Conservation (phyloP, 169 alveolate genomes). For the Plasmodium gaboni region DNA sequence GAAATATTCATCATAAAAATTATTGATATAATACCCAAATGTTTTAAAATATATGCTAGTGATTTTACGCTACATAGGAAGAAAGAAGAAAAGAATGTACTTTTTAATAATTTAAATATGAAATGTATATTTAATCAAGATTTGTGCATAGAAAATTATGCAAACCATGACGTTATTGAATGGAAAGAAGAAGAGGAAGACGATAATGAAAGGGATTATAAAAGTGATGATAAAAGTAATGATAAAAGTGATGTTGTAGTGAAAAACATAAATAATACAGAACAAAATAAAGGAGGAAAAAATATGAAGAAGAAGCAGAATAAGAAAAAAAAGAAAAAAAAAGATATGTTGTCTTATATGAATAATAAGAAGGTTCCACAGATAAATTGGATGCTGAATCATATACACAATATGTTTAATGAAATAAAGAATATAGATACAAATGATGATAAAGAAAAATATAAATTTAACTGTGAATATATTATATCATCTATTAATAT, state of each 20-base stretch:
- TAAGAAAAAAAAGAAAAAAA: slow-evolving; percentile 54
- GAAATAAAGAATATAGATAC: slow-evolving; percentile 34
- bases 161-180: not conserved
- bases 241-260: too few species aligned
- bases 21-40: slow-evolving; percentile 67
- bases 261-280: too few species aligned
- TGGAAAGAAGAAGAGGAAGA: not conserved
- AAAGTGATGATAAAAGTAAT: too few species aligned
- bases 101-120: slow-evolving; percentile 25
- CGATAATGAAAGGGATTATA: too few species aligned
- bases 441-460: not conserved
- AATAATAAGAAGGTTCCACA: slow-evolving; percentile 68
- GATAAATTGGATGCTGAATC: slow-evolving; percentile 74
- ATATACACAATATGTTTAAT: slow-evolving; percentile 34
- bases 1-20: slow-evolving; percentile 69
- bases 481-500: slow-evolving; percentile 6
- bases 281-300: not conserved
- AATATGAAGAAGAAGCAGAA: slow-evolving; percentile 11
- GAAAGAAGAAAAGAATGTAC: not conserved
- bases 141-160: not conserved
- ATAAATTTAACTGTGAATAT: slow-evolving; percentile 8
- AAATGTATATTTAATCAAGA: slow-evolving; percentile 2
- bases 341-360: slow-evolving; percentile 65
- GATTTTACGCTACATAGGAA: slow-evolving; percentile 22
- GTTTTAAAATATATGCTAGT: slow-evolving; percentile 50